phyloP scores from a whole-genome alignment of 1,284 basidiomycete genomes.

The Boletus sp. region DNA sequence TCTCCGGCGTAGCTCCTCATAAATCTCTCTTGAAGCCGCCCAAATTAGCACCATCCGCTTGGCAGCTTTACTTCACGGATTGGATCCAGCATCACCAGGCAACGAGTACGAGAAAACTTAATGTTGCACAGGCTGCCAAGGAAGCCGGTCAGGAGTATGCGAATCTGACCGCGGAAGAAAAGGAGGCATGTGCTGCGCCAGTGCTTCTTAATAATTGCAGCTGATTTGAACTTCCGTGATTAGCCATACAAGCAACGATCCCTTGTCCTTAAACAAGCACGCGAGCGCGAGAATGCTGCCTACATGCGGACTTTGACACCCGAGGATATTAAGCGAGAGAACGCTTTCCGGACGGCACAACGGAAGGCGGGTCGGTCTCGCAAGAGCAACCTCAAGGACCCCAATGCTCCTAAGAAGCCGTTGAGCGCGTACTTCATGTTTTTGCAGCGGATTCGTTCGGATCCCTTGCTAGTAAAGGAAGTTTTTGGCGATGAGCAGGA shows the following conservation, averaged over 20 bases:
- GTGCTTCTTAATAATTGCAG: slow-evolving; percentile 30
- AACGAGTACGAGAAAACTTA: slow-evolving; percentile 75
- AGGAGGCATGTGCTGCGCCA: slow-evolving; percentile 55
- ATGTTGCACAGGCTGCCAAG: slow-evolving; percentile 94
- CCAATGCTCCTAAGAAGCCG: slow-evolving; percentile 95
- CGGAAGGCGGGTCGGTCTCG: slow-evolving; percentile 91
- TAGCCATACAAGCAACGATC: slow-evolving; percentile 83
- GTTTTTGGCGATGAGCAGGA: slow-evolving; percentile 93
- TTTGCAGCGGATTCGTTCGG: slow-evolving; percentile 80
- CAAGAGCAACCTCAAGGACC: slow-evolving; percentile 94
- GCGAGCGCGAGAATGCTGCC: slow-evolving; percentile 76
- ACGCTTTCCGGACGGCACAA: slow-evolving; percentile 86
- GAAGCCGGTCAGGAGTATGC: slow-evolving; percentile 92
- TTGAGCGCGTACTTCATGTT: slow-evolving; percentile 95
- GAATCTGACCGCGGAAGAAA: slow-evolving; percentile 71
- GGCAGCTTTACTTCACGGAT: slow-evolving; percentile 97
- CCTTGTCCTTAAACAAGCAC: slow-evolving; percentile 77
- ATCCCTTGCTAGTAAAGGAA: slow-evolving; percentile 65
- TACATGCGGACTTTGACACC: slow-evolving; percentile 92
- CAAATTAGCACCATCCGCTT: slow-evolving; percentile 90
- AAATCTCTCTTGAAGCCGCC: slow-evolving; percentile 80
- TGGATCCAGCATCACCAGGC: slow-evolving; percentile 90
- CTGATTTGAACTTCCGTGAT: slow-evolving; percentile 28
- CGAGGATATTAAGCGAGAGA: slow-evolving; percentile 93
- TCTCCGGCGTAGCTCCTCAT: slow-evolving; percentile 42